Conservation (phyloP, 768 basidiomycete genomes). For the Coprinellus micaceus region DNA sequence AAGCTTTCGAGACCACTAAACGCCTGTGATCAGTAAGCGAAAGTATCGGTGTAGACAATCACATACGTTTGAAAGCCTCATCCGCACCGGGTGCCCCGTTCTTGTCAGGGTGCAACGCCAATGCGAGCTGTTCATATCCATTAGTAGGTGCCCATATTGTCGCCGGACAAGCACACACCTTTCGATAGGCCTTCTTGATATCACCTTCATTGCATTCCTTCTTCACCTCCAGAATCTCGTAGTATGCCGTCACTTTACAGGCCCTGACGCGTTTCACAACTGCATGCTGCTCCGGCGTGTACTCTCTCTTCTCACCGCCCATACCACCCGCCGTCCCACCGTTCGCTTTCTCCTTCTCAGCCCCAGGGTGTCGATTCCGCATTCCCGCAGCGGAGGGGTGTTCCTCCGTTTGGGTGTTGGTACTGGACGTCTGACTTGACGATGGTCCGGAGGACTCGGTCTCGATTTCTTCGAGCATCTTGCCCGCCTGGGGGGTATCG, state of each 20-base stretch:
- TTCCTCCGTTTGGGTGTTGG: constrained; percentile 51
- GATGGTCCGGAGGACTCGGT: constrained; percentile 41
- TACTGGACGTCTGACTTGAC: constrained; percentile 36
- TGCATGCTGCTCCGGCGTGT: constrained; percentile 76
- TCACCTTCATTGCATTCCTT: constrained; percentile 80
- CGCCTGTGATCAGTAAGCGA: constrained; percentile 10
- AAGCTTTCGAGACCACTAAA: constrained; percentile 95
- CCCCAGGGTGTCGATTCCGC: constrained; percentile 51
- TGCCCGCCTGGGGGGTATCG: constrained; percentile 69
- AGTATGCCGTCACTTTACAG: constrained; percentile 90
- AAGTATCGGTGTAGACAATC: no score
- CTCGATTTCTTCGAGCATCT: constrained; percentile 65
- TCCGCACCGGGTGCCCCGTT: constrained; percentile 98
- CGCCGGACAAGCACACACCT: constrained; percentile 47
- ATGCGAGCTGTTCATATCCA: constrained; percentile 57
- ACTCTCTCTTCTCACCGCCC: constrained; percentile 76
- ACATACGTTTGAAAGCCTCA: constrained; percentile 94
- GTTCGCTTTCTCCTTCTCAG: constrained; percentile 21
- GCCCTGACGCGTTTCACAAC: constrained; percentile 82
- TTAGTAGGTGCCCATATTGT: neutral
- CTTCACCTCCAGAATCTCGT: constrained; percentile 82
- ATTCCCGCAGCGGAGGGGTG: constrained; percentile 73
- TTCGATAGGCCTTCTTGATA: constrained; percentile 93
- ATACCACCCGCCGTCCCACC: constrained; percentile 59
- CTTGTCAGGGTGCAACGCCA: constrained; percentile 88